phyloP scores from a whole-genome alignment of 2,329 filamentous ascomycete species.

The Botrytis deweyae region DNA sequence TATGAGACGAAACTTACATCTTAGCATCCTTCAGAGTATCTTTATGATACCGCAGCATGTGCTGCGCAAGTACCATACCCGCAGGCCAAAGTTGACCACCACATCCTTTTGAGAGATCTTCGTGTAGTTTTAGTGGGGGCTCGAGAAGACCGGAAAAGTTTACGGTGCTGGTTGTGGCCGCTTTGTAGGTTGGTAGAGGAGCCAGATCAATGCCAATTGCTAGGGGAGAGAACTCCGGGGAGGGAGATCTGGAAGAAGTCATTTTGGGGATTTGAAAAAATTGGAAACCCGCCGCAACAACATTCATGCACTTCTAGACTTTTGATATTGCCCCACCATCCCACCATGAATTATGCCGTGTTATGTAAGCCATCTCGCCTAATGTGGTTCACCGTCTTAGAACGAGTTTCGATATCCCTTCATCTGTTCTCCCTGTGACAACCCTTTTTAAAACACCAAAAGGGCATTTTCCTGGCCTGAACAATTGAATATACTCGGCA shows the following conservation, averaged over 20 bases:
- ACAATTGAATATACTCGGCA: conserved; percentile 12
- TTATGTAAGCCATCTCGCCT: conserved; percentile 3
- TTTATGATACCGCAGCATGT: conserved; percentile 74
- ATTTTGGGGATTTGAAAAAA: conserved; percentile 25
- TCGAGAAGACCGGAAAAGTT: conserved; percentile 73
- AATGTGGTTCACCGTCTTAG: neutral
- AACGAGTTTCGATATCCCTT: neutral
- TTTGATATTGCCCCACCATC: conserved; percentile 17
- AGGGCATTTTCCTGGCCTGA: neutral
- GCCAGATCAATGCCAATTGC: conserved; percentile 54
- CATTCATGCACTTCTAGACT: neutral
- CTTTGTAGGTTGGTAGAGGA: conserved; percentile 60
- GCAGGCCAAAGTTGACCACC: conserved; percentile 95
- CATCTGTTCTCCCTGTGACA: conserved; percentile 12
- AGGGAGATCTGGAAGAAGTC: conserved; percentile 36
- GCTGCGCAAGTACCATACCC: conserved; percentile 82
- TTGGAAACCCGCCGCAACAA: neutral
- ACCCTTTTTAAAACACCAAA: neutral
- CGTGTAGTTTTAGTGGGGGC: conserved; percentile 71
- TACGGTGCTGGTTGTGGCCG: conserved; percentile 51
- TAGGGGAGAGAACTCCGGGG: conserved; percentile 39
- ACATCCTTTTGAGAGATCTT: conserved; percentile 84
- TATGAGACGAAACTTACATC: conserved; percentile 56
- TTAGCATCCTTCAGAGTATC: conserved; percentile 62
- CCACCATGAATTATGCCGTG: neutral